Percentiles rank a stretch among this genome's conserved stretches.
Conservation (phyloP, 768 basidiomycete genomes). For the Calocybe cyanea region DNA sequence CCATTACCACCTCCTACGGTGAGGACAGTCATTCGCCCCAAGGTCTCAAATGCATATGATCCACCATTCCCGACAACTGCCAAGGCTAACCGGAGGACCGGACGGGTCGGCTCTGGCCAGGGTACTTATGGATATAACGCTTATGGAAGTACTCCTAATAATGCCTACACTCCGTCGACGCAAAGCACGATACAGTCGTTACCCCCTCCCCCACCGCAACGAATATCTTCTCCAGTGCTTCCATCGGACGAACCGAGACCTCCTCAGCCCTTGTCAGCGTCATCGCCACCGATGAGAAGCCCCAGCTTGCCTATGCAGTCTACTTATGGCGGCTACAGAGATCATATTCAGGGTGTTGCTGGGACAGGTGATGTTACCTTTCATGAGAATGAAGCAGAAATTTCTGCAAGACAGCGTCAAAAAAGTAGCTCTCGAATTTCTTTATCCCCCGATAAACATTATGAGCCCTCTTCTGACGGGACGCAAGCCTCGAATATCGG, state of each 20-base stretch:
- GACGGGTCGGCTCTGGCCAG: slow-evolving; percentile 17
- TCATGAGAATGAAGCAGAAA: background rate
- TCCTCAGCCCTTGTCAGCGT: slow-evolving; percentile 8
- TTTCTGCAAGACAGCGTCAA: background rate
- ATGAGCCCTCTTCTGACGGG: no score
- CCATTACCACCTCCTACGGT: slow-evolving; percentile 35
- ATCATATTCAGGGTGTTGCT: background rate
- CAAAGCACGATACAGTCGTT: slow-evolving; percentile 12
- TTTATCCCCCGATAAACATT: no score
- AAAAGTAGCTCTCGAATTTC: background rate
- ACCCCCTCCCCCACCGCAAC: slow-evolving; percentile 8
- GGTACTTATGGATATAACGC: slow-evolving; percentile 20
- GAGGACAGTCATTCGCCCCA: slow-evolving; percentile 54
- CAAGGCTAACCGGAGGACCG: slow-evolving; percentile 27
- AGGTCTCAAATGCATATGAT: slow-evolving; percentile 70
- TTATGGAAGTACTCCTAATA: slow-evolving; percentile 16
- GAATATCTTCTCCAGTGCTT: slow-evolving; percentile 5
- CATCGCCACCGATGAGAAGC: slow-evolving; percentile 1
- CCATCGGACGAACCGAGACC: slow-evolving; percentile 5
- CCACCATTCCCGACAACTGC: slow-evolving; percentile 62
- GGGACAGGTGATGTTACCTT: background rate
- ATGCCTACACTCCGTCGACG: slow-evolving; percentile 8
- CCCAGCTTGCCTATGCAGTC: slow-evolving; percentile 2
- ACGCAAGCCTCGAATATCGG: no score
- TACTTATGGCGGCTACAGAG: background rate